These are phyloP conservation scores for Inonotus obliquus DNA, from an alignment of 1,284 basidiomycete genomes.

Conservation along the genomic window DNA sequence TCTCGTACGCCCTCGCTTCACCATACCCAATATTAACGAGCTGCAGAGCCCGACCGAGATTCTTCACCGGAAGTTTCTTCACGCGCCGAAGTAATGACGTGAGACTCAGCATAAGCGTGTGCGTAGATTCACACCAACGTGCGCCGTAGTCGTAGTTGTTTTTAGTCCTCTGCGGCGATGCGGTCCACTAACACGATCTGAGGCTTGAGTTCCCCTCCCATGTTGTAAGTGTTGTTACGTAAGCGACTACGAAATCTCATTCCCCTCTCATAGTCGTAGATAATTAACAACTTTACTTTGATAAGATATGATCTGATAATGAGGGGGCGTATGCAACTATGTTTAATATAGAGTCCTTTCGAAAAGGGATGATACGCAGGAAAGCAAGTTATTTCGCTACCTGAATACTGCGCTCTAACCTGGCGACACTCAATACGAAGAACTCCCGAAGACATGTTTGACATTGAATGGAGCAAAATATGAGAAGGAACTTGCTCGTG, in stretches of 20 bases:
- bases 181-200: too few species aligned
- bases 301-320: too few species aligned
- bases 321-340: too few species aligned
- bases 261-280: too few species aligned
- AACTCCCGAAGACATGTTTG: background rate
- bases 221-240: too few species aligned
- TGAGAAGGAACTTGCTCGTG: too few species aligned
- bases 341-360: too few species aligned
- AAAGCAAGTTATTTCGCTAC: background rate
- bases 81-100: slow-evolving; percentile 9
- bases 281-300: too few species aligned
- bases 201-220: too few species aligned
- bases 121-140: background rate
- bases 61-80: slow-evolving; percentile 6
- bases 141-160: background rate
- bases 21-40: background rate
- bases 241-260: background rate
- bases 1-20: background rate
- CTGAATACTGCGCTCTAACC: background rate
- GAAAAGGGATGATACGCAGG: too few species aligned
- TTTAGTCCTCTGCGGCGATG: background rate
- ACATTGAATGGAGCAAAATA: too few species aligned
- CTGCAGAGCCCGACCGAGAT: slow-evolving; percentile 1
- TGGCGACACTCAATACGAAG: background rate
- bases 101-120: background rate